Conservation (phyloP, 176 grass and related monocot species). For the Oryza officinalis region DNA sequence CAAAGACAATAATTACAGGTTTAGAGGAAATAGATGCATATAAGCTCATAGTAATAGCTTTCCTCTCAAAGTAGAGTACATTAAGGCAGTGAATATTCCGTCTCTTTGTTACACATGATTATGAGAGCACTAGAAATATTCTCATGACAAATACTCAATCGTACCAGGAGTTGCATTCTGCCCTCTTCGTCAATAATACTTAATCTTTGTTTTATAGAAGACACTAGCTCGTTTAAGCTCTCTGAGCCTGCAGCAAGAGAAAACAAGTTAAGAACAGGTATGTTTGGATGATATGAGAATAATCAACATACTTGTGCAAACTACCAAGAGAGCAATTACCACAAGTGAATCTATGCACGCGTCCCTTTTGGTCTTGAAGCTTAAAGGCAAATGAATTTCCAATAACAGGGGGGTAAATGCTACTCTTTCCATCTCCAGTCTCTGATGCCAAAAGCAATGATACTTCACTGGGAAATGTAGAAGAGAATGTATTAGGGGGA, state of each 20-base stretch:
- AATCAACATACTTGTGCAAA: slow-evolving; percentile 31
- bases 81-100: slow-evolving; percentile 26
- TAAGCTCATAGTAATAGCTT: not conserved
- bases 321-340: slow-evolving; percentile 47
- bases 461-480: slow-evolving; percentile 59
- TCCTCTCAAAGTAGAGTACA: not conserved
- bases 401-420: slow-evolving; percentile 61
- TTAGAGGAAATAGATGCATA: slow-evolving; percentile 3
- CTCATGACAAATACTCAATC: slow-evolving; percentile 21
- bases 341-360: slow-evolving; percentile 83
- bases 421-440: slow-evolving; percentile 61
- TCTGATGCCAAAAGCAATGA: slow-evolving; percentile 82
- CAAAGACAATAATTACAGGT: slow-evolving; percentile 15
- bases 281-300: not conserved
- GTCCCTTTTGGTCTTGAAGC: slow-evolving; percentile 74
- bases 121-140: not conserved
- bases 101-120: slow-evolving; percentile 6
- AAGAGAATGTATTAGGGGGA: slow-evolving; percentile 13
- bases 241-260: slow-evolving; percentile 53
- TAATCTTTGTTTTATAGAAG: slow-evolving; percentile 66
- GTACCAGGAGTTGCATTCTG: slow-evolving; percentile 85
- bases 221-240: slow-evolving; percentile 65
- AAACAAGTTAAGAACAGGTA: slow-evolving; percentile 35
- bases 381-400: slow-evolving; percentile 94
- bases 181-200: slow-evolving; percentile 52